Conservation (phyloP, 176 grass and related monocot genomes). For the Chloris gayana region DNA sequence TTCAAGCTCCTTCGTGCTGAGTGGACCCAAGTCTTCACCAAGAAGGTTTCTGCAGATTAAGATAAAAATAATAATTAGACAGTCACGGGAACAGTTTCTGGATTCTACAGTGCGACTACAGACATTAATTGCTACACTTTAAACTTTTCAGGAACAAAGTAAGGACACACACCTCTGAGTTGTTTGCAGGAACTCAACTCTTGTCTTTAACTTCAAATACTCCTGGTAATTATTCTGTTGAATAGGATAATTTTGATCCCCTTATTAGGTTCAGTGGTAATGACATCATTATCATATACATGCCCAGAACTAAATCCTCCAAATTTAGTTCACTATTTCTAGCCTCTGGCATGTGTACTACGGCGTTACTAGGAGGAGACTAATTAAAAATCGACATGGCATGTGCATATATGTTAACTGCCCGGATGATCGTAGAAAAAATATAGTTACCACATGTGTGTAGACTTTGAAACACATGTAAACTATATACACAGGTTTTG, state of each 20-base stretch:
- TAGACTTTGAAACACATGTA: background rate
- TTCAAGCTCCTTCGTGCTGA: slow-evolving; percentile 74
- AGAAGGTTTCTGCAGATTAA: slow-evolving; percentile 71
- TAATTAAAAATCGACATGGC: background rate
- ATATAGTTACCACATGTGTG: background rate
- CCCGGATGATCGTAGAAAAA: background rate
- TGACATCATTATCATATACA: background rate
- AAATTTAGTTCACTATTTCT: too few relatives aligned
- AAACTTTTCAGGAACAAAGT: background rate
- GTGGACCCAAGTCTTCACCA: slow-evolving; percentile 78
- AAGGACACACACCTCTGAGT: slow-evolving; percentile 73
- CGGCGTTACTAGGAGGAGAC: background rate
- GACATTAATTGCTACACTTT: background rate
- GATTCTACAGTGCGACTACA: background rate
- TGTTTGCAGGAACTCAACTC: slow-evolving; percentile 82
- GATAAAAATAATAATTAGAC: background rate
- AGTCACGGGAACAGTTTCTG: background rate
- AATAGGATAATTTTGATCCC: slow-evolving; percentile 9
- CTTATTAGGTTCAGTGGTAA: background rate
- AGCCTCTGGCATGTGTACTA: background rate
- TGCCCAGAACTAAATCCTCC: background rate
- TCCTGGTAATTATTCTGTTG: slow-evolving; percentile 79
- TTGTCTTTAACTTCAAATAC: slow-evolving; percentile 85
- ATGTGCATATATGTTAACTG: background rate
- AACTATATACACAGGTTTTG: background rate